These are phyloP conservation scores for Pseudoturritis turrita DNA, from an alignment of 345 rosid species.

Conservation along the genomic window DNA sequence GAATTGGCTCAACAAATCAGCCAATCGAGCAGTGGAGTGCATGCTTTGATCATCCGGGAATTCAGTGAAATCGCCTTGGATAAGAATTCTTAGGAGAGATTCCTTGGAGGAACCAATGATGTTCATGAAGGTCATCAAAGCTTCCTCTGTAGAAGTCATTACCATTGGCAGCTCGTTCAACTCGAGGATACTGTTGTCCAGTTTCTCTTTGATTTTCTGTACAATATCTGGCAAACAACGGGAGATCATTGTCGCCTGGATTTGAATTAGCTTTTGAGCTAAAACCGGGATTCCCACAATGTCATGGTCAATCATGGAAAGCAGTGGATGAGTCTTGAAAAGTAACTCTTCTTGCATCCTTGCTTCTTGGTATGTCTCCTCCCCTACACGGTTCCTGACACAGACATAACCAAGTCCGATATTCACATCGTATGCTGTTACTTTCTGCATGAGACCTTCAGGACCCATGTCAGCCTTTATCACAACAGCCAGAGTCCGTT, in stretches of 20 bases:
- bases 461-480: slow-evolving; percentile 47
- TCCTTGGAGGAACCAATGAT: slow-evolving; percentile 43
- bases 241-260: slow-evolving; percentile 29
- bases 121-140: slow-evolving; percentile 36
- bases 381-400: slow-evolving; percentile 45
- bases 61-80: slow-evolving; percentile 45
- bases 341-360: slow-evolving; percentile 21
- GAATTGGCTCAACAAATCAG: slow-evolving; percentile 11
- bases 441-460: slow-evolving; percentile 46
- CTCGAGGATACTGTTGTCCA: slow-evolving; percentile 44
- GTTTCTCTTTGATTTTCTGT: slow-evolving; percentile 25
- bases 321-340: slow-evolving; percentile 22
- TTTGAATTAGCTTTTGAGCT: slow-evolving; percentile 29
- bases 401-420: slow-evolving; percentile 56
- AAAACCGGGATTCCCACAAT: slow-evolving; percentile 35
- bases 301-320: slow-evolving; percentile 30
- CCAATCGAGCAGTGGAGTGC: slow-evolving; percentile 14
- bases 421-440: slow-evolving; percentile 42
- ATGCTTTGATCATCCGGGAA: slow-evolving; percentile 26
- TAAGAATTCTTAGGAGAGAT: slow-evolving; percentile 34
- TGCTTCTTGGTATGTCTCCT: slow-evolving; percentile 31
- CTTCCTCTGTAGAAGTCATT: slow-evolving; percentile 28
- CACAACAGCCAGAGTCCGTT: slow-evolving; percentile 38
- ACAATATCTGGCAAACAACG: slow-evolving; percentile 33
- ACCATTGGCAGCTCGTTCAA: slow-evolving; percentile 36